These are phyloP conservation scores for Hypoxylon perforatum DNA, from an alignment of 495 filamentous ascomycete genomes.

Conservation along the genomic window DNA sequence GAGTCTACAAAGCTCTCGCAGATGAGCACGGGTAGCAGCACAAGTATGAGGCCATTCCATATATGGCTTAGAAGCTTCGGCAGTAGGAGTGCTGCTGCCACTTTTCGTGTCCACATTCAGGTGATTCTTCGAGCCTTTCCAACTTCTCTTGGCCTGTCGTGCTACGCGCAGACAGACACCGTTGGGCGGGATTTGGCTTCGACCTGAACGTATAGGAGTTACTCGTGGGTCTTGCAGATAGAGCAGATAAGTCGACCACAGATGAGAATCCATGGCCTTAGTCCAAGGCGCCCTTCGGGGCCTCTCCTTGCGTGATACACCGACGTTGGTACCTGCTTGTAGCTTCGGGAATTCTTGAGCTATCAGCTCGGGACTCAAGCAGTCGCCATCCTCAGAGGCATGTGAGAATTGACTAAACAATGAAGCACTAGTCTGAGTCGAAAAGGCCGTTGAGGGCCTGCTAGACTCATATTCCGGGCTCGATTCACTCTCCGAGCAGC, in stretches of 20 bases:
- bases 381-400: conserved; percentile 58
- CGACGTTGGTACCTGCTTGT: conserved; percentile 13
- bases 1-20: conserved; percentile 84
- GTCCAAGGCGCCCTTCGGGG: conserved; percentile 74
- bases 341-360: conserved; percentile 40
- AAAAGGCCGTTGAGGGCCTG: conserved; percentile 61
- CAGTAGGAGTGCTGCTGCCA: conserved; percentile 75
- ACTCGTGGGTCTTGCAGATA: conserved; percentile 93
- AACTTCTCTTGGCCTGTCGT: conserved; percentile 83
- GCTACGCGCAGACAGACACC: conserved; percentile 92
- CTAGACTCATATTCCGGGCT: conserved; percentile 63
- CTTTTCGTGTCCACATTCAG: conserved; percentile 57
- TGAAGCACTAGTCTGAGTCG: conserved; percentile 61
- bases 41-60: conserved; percentile 85
- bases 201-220: conserved; percentile 91
- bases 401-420: conserved; percentile 61
- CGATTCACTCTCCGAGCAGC: conserved; percentile 58
- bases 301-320: conserved; percentile 38
- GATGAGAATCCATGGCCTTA: conserved; percentile 87
- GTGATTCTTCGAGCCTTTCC: conserved; percentile 70
- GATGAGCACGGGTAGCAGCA: conserved; percentile 78
- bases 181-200: conserved; percentile 85
- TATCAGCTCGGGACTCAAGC: conserved; percentile 56
- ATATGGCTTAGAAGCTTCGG: conserved; percentile 53
- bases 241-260: conserved; percentile 89